Conservation (phyloP, 352 stramenopile genomes). For the Pythium chondricola region DNA sequence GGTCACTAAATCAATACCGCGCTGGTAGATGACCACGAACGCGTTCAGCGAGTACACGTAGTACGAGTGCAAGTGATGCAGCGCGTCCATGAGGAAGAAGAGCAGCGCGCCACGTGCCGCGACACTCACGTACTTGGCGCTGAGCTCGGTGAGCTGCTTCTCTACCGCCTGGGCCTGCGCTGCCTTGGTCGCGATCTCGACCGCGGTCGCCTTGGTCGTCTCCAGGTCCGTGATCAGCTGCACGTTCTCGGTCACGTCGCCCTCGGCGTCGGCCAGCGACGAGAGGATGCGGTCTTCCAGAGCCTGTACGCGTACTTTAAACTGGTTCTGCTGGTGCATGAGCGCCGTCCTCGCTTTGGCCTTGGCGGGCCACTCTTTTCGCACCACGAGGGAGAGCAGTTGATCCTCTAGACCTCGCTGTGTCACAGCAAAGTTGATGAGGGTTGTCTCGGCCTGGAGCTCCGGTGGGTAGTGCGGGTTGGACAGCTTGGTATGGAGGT, state of each 20-base stretch:
- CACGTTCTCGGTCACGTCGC: conserved; percentile 93
- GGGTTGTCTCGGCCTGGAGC: conserved; percentile 85
- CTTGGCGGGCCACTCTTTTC: conserved; percentile 88
- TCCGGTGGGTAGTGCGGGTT: conserved; percentile 91
- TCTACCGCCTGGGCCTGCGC: conserved; percentile 74
- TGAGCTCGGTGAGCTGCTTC: conserved; percentile 78
- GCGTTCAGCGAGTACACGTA: conserved; percentile 95
- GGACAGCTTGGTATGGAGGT: conserved; percentile 91
- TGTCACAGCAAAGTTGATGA: conserved; percentile 92
- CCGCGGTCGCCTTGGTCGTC: conserved; percentile 88
- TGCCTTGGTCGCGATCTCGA: conserved; percentile 77
- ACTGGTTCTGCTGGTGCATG: conserved; percentile 87
- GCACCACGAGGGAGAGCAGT: conserved; percentile 79
- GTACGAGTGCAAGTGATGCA: conserved; percentile 92
- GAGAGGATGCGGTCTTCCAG: conserved; percentile 89
- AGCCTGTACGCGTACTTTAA: conserved; percentile 82
- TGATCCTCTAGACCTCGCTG: conserved; percentile 88
- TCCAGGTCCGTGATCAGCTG: conserved; percentile 93
- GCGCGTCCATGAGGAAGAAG: conserved; percentile 93
- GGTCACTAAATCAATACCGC: conserved; percentile 89
- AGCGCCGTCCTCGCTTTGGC: conserved; percentile 68
- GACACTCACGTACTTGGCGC: conserved; percentile 90
- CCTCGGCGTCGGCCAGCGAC: conserved; percentile 75
- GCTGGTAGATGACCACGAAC: conserved; percentile 94
- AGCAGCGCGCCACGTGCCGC: conserved; percentile 88